Base-by-base conservation (phyloP, 2,329 filamentous ascomycete genomes). In the Monosporascus sp. region DNA sequence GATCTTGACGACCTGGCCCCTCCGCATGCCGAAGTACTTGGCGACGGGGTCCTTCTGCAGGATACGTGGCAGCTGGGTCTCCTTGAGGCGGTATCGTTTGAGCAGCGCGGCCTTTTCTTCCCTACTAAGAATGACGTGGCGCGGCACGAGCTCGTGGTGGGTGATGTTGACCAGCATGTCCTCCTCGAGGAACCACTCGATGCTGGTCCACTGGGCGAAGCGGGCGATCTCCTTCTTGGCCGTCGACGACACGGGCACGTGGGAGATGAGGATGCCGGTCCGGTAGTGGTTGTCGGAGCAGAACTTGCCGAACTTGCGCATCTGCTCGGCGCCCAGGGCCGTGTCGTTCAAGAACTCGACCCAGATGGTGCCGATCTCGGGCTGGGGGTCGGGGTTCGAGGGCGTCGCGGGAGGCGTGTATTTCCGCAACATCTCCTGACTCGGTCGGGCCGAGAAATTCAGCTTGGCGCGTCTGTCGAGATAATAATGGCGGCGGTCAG, bases 151-250 rank as follows among this genome's bases (percentile, higher is more conserved):
- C 74, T 97, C 93, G 76, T 99, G 94, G 71, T 92, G 90, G 55
- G 93, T 97, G 72, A 99, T 97, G 76, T 99, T 99, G 73, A 99
- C 92, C 56, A 97, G 81, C 64, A 99, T 75, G 74, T 99, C 94
- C 71, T 94, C 88, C 78, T 97, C 94, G 64, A 93, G 84, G 77
- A 99, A 99, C 69, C 91, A 90, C 77, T 99, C 94, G 67, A 97
- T 90, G 66, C 89, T 85, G 52, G 88, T 88, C 69, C 84, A 81
- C 57, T 85, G 84, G 63, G 88, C 84, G 54, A 93, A 85, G 55
- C 87, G 86, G 60, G 85, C 85, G 63, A 96, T 87, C 61, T 92
- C 85, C 76, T 95, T 95, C 71, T 93, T 85, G 38, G 92, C 93
- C 56, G 92, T 88, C 27, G 91, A 83, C 1, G 91, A 96, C 55